Percentiles rank a stretch among this genome's conserved stretches.
Conservation (phyloP, 495 filamentous ascomycete genomes). For the Lophiotrema nucula region DNA sequence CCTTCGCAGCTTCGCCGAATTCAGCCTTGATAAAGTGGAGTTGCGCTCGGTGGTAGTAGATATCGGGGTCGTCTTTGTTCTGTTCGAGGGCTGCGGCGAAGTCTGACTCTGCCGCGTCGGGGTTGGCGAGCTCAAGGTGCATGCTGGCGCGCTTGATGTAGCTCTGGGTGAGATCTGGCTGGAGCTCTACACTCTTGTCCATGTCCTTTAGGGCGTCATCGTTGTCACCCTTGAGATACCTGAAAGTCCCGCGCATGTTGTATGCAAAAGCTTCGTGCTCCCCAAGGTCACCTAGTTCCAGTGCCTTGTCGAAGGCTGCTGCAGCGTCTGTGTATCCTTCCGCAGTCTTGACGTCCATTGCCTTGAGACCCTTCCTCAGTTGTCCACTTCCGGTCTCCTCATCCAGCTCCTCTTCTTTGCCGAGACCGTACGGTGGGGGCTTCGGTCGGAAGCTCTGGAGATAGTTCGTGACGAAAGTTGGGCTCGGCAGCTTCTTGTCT, state of each 20-base stretch:
- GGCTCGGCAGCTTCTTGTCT: conserved; percentile 82
- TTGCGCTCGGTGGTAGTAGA: conserved; percentile 99
- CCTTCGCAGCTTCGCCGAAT: conserved; percentile 89
- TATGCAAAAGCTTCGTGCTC: conserved; percentile 87
- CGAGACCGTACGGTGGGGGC: conserved; percentile 75
- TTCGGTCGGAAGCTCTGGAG: conserved; percentile 92
- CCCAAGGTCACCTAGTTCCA: conserved; percentile 73
- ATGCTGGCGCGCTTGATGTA: conserved; percentile 99
- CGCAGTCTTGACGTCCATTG: conserved; percentile 78
- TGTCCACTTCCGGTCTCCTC: conserved; percentile 82
- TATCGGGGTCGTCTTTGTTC: conserved; percentile 88
- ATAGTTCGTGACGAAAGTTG: conserved; percentile 97
- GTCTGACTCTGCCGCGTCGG: conserved; percentile 81
- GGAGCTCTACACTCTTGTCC: conserved; percentile 84
- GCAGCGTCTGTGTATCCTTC: conserved; percentile 88
- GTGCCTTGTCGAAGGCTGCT: conserved; percentile 78
- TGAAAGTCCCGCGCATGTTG: conserved; percentile 95
- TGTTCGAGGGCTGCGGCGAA: conserved; percentile 82
- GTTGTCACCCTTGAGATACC: conserved; percentile 86
- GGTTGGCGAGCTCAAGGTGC: conserved; percentile 89
- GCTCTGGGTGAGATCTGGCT: conserved; percentile 86
- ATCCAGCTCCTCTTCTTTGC: conserved; percentile 69
- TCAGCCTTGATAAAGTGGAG: conserved; percentile 96
- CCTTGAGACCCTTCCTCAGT: conserved; percentile 74
- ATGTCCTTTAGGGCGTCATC: conserved; percentile 76